phyloP scores from a whole-genome alignment of 352 stramenopile genomes.

The Pythium aquatile region DNA sequence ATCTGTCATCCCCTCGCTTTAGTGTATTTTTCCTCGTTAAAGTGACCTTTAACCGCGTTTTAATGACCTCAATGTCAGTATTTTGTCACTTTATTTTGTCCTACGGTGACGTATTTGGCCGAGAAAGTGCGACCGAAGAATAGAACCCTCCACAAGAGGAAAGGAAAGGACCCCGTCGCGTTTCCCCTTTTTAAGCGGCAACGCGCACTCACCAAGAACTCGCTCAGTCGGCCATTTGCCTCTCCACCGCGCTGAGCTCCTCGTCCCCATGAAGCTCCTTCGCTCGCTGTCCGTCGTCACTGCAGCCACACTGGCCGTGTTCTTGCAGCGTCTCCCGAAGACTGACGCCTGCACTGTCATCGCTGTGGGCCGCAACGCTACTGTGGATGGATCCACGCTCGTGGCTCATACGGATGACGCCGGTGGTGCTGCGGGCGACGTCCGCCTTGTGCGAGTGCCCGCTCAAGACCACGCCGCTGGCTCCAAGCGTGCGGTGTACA shows the following conservation, averaged over 20 bases:
- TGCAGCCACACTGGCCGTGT: neutral
- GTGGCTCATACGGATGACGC: slow-evolving; percentile 89
- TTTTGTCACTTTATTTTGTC: neutral
- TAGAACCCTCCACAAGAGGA: neutral
- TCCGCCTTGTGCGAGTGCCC: slow-evolving; percentile 90
- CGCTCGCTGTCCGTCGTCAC: neutral
- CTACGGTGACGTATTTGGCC: neutral
- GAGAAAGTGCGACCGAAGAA: neutral
- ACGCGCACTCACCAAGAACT: neutral
- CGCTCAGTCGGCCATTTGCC: neutral
- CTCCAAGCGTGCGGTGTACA: slow-evolving; percentile 58
- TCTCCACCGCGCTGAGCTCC: neutral
- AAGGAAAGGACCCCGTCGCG: neutral
- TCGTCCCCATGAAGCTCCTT: neutral
- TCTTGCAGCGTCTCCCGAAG: neutral
- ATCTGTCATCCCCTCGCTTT: neutral
- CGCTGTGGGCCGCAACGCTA: slow-evolving; percentile 73
- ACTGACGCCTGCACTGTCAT: slow-evolving; percentile 81
- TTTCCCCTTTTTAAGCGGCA: neutral
- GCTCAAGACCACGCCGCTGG: slow-evolving; percentile 32
- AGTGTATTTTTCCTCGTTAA: slow-evolving; percentile 2
- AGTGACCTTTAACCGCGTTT: neutral
- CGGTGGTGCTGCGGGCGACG: slow-evolving; percentile 75
- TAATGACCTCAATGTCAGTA: neutral
- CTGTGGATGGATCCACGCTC: slow-evolving; percentile 80